These are phyloP conservation scores for Cephaloascus albidus DNA, from an alignment of 805 yeast species.

Conservation along the genomic window DNA sequence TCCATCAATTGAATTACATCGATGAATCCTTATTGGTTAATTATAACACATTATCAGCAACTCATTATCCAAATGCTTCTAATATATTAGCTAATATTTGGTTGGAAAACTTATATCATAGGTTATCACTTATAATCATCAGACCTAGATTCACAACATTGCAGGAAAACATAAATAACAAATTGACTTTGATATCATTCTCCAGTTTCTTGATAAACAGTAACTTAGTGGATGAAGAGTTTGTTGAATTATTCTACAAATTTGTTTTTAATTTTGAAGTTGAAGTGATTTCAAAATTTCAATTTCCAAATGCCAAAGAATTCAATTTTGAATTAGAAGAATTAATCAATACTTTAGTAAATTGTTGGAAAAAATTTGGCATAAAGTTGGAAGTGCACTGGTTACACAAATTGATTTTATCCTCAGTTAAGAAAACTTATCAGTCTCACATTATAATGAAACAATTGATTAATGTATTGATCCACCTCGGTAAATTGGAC, in stretches of 20 bases:
- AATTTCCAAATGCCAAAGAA: constrained; percentile 38
- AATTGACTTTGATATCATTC: background rate
- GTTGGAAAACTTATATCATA: background rate
- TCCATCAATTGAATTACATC: background rate
- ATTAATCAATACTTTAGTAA: constrained; percentile 16
- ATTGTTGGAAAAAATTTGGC: constrained; percentile 7
- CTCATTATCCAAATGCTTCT: background rate
- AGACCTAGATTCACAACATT: background rate
- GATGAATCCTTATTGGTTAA: background rate
- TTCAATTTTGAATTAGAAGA: constrained; percentile 16
- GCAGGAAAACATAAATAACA: background rate
- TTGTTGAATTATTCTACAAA: background rate
- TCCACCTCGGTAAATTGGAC: background rate
- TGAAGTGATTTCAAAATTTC: constrained; percentile 11
- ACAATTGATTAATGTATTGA: constrained; percentile 16
- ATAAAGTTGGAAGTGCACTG: constrained; percentile 4
- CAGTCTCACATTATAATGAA: constrained; percentile 27
- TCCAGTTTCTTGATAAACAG: background rate
- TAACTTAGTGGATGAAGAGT: background rate
- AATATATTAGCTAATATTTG: background rate
- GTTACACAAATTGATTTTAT: constrained; percentile 11
- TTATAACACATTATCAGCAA: background rate
- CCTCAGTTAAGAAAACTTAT: constrained; percentile 32
- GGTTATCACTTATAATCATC: background rate
- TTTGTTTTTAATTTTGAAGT: constrained; percentile 3